These are phyloP conservation scores for Ophiocordyceps sinensis DNA, from an alignment of 2,329 filamentous ascomycete genomes.

Conservation along the genomic window DNA sequence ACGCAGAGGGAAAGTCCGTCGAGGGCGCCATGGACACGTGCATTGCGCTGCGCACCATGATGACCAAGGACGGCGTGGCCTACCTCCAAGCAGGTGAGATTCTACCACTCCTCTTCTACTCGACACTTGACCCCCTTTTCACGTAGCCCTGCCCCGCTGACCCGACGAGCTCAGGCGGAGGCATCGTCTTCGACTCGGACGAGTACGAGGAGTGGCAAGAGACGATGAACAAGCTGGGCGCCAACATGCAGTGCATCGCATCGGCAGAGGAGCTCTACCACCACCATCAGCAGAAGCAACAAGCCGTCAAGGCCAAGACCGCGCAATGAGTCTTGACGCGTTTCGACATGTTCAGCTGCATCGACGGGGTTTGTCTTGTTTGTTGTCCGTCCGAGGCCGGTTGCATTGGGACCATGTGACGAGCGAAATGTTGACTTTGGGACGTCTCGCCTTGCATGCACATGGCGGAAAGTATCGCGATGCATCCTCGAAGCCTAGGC, in stretches of 20 bases:
- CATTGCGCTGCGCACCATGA: conserved; percentile 76
- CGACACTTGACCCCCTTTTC: not conserved
- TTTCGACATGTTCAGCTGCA: no score
- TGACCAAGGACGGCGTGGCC: conserved; percentile 78
- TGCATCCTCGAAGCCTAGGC: no score
- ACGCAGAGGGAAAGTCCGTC: conserved; percentile 42
- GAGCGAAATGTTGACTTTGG: no score
- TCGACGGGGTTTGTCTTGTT: no score
- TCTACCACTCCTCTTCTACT: conserved; percentile 4
- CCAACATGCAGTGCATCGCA: conserved; percentile 79
- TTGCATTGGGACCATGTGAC: no score
- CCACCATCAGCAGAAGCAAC: conserved; percentile 13
- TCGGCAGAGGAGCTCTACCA: conserved; percentile 59
- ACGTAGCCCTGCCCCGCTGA: not conserved
- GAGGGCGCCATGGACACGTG: conserved; percentile 89
- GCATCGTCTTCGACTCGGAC: conserved; percentile 90
- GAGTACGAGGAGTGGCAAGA: conserved; percentile 91
- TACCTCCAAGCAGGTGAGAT: conserved; percentile 66
- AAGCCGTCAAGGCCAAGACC: not conserved
- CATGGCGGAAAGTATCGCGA: no score
- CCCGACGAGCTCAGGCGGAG: conserved; percentile 41
- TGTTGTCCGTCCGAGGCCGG: no score
- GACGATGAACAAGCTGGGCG: conserved; percentile 82
- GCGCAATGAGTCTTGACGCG: not conserved
- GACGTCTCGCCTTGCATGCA: no score